Evolutionary conservation across 225 moss, liverwort and hornwort species (phyloP), one percentile per base, ranked within the genome.

Genomic region (Rhytidiadelphus loreus): DNA sequence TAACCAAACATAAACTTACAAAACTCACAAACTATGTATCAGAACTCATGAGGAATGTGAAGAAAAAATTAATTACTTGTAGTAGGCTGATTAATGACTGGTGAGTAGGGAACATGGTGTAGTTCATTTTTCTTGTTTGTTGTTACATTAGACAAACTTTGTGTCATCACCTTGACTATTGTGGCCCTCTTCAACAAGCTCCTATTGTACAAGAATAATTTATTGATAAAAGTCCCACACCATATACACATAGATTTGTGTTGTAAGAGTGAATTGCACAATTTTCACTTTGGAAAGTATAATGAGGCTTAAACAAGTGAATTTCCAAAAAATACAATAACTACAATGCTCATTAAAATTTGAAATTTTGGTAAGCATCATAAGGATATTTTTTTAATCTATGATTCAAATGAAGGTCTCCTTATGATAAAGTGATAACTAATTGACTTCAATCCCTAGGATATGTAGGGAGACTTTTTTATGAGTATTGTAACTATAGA

Each of bases 141-240:
- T 30, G 85, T 29, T 55, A 16, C 52, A 26, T 72, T 86, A 23
- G 76, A 83, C 41, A 91, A 41, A 46, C 73, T 87, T 23, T 88
- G 86, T 0, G 88, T 89, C 80, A 94, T 83, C 35, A 86, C 29
- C 55, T 84, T 83, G 1, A 94, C 24, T 77, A 43, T 64, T 33
- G 91, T 91, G 4, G 91, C 94, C 43, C 89, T 86, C 84, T 91
- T 94, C 56, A 94, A 79, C 69, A 94, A 89, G 9, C 56, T 90
- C 81, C 92, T 94, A 33, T 87, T 87, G 53, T n/a, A 87, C 16
- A 65, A 62, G 5, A 74, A 71, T 22, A 17, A 86, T 20, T 50
- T 39, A 66, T 28, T 70, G 5, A 70, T 26, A 39, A 71, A 17
- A 41, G 41, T 66, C 75, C 35, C 50, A 59, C 37, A 59, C 9